phyloP scores from a whole-genome alignment of 2,329 filamentous ascomycete genomes.

The Coniochaeta sp. region DNA sequence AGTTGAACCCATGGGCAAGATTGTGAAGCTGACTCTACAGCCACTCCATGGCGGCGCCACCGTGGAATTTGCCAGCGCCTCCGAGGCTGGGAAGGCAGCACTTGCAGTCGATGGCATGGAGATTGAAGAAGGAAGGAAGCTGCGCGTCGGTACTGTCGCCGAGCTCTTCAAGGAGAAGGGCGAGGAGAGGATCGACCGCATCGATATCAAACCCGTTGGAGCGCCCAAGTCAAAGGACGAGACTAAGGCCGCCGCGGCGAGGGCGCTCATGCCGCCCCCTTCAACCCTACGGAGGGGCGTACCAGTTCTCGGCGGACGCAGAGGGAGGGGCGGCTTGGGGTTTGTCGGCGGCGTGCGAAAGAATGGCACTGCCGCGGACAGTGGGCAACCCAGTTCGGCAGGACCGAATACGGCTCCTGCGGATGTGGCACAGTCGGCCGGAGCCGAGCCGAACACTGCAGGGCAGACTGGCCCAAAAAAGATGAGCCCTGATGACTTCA shows the following conservation, averaged over 20 bases:
- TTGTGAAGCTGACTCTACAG: conserved; percentile 71
- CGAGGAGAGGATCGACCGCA: conserved; percentile 33
- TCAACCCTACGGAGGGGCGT: conserved; percentile 29
- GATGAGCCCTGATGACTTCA: not conserved
- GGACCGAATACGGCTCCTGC: not conserved
- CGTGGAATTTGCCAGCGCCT: conserved; percentile 68
- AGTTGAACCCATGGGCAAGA: conserved; percentile 60
- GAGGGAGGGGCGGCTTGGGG: not conserved
- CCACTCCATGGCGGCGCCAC: conserved; percentile 80
- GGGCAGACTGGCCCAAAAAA: not conserved
- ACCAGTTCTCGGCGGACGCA: not conserved
- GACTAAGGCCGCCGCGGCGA: conserved; percentile 16
- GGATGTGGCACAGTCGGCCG: not conserved
- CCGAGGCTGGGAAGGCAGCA: conserved; percentile 66
- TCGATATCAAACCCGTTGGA: conserved; percentile 32
- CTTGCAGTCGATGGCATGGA: conserved; percentile 49
- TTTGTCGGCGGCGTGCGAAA: not conserved
- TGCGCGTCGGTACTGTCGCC: conserved; percentile 46
- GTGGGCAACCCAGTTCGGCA: not conserved
- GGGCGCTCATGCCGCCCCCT: conserved; percentile 35
- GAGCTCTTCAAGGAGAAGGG: conserved; percentile 47
- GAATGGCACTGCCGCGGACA: not conserved
- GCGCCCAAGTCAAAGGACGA: conserved; percentile 19
- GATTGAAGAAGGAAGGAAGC: conserved; percentile 40
- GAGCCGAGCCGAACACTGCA: not conserved